Base-by-base conservation (phyloP, 2,329 filamentous ascomycete species). In the Colletotrichum scovillei region DNA sequence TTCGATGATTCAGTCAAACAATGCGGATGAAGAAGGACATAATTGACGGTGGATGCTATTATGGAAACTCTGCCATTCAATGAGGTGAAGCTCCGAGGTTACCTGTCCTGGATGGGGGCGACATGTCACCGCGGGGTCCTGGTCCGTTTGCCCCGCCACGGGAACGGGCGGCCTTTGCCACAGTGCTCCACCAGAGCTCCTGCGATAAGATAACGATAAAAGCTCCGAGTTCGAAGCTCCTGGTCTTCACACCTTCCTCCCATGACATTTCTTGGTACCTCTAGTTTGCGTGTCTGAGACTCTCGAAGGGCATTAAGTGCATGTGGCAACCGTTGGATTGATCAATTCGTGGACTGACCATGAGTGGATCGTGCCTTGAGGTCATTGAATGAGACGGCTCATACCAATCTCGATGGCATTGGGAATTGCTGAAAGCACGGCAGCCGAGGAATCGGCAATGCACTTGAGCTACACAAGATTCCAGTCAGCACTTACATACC, bases 51-150 rank as follows among this genome's bases (percentile, higher is more conserved):
- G 42, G 19, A 49, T 49, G 42, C 7, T 22, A 49, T 49, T 5
- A 49, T 11, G 3, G 42, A 49, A 9, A 22, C 9, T 4, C 19
- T 49, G 42, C 8, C 38, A 42, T 42, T 8, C 16, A 14, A 9
- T 22, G 19, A 49, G 42, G n/a, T 11, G 42, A 4, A 49, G 19
- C 19, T 49, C 19, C 19, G 53, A 59, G 30, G 65, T 35, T n/a
- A 19, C 22, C 38, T 26, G 42, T 0, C 38, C 38, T 30, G 38
- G 28, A 42, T 19, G 14, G 8, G 8, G 38, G 42, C 26, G 19
- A 32, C 9, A 65, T 62, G 67, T 56, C 70, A 65, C 38, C 58
- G 69, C 52, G 65, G 66, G 69, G 65, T 63, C 28, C 8, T 26
- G 49, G 9, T 42, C 38, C 38, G 38, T 42, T 42, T 42, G 38